Conservation (phyloP, 164 flowering plant genomes). For the Annona squamosa region DNA sequence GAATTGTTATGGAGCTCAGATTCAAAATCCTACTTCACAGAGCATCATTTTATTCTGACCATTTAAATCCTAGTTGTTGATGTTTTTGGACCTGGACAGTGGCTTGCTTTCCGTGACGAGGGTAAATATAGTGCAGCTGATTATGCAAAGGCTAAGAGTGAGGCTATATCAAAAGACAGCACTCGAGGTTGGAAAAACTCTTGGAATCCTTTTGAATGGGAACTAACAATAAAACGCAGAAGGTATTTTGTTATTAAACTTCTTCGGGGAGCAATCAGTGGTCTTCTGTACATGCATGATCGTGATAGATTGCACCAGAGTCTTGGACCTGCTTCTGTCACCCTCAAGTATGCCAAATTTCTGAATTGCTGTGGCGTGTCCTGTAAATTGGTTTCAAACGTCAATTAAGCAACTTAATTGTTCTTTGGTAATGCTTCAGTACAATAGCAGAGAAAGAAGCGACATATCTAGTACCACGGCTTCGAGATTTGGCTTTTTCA, state of each 20-base stretch:
- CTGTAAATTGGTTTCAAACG: neutral
- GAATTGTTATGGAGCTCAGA: neutral
- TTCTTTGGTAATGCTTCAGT: conserved; percentile 30
- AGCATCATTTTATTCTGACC: neutral
- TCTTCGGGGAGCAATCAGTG: conserved; percentile 61
- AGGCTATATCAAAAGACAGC: conserved; percentile 35
- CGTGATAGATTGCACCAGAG: conserved; percentile 88
- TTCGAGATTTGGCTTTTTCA: conserved; percentile 93
- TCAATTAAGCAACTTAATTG: conserved; percentile 4
- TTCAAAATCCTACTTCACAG: neutral
- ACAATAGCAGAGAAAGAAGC: conserved; percentile 72
- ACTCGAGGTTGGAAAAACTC: conserved; percentile 26
- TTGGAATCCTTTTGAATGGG: conserved; percentile 67
- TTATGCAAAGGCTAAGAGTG: conserved; percentile 67
- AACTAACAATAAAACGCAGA: conserved; percentile 44
- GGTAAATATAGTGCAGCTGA: conserved; percentile 88
- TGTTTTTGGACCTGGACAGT: conserved; percentile 38
- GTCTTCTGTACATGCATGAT: conserved; percentile 83
- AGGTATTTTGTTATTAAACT: conserved; percentile 55
- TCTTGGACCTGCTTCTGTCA: conserved; percentile 91
- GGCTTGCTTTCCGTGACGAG: conserved; percentile 89
- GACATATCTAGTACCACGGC: conserved; percentile 61
- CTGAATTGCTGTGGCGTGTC: conserved; percentile 1
- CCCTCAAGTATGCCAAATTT: conserved; percentile 59
- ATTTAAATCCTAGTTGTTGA: conserved; percentile 4